These are phyloP conservation scores for Erysiphe pulchra DNA, from an alignment of 2,329 filamentous ascomycete species.

Conservation along the genomic window DNA sequence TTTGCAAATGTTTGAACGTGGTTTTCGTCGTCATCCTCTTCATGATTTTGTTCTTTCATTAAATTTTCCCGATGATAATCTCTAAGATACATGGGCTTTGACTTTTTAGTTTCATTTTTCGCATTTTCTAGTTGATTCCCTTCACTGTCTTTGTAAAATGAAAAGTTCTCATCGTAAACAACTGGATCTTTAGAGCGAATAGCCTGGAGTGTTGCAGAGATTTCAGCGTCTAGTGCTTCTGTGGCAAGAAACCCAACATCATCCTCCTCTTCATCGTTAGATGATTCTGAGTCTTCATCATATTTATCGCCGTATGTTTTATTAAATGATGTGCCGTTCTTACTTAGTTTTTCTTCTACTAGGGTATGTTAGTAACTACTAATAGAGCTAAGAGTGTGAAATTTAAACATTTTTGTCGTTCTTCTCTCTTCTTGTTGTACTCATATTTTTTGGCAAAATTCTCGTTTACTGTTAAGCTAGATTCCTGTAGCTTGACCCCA, in stretches of 20 bases:
- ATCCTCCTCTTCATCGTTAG: slow-evolving; percentile 59
- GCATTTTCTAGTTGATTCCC: slow-evolving; percentile 7
- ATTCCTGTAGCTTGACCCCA: slow-evolving; percentile 13
- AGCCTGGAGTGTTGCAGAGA: slow-evolving; percentile 63
- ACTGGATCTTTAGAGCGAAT: slow-evolving; percentile 77
- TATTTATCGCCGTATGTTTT: slow-evolving; percentile 18
- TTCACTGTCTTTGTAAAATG: slow-evolving; percentile 40
- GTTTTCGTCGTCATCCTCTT: slow-evolving; percentile 27
- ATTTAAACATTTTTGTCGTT: slow-evolving; percentile 36
- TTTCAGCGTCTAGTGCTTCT: slow-evolving; percentile 61
- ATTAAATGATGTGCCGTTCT: slow-evolving; percentile 17
- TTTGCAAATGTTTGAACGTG: slow-evolving; percentile 51
- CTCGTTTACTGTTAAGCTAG: slow-evolving; percentile 57
- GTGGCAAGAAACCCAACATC: slow-evolving; percentile 75
- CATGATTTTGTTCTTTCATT: slow-evolving; percentile 41
- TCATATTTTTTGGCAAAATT: slow-evolving; percentile 79
- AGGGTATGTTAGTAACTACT: slow-evolving; percentile 1
- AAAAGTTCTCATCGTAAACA: slow-evolving; percentile 58
- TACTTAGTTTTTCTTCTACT: slow-evolving; percentile 72
- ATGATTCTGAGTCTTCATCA: slow-evolving; percentile 36
- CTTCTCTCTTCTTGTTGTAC: slow-evolving; percentile 91
- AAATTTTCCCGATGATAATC: slow-evolving; percentile 87
- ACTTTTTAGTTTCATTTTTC: slow-evolving; percentile 27
- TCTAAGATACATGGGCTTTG: slow-evolving; percentile 62
- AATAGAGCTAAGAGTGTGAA: background rate